Evolutionary conservation across 371 early-diverging fungal genomes (phyloP).

Genomic region (Mortierella sp.): DNA sequence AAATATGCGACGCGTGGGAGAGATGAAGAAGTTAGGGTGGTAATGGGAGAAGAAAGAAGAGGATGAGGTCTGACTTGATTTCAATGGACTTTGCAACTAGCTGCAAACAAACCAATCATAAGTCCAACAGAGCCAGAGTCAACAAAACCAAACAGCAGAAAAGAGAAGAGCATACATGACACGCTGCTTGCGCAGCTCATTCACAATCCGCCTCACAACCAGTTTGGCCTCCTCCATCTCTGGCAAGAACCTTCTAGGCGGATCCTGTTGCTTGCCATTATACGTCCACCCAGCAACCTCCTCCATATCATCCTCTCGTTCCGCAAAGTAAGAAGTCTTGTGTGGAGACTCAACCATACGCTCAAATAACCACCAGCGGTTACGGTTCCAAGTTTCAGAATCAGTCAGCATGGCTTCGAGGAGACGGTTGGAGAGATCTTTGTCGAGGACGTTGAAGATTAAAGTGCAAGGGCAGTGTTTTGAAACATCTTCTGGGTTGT

Average conservation of each 20-base stretch:
- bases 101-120: neutral
- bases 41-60: neutral
- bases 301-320: slow-evolving; percentile 37
- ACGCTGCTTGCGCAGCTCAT: slow-evolving; percentile 40
- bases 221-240: slow-evolving; percentile 58
- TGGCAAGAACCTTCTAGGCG: slow-evolving; percentile 39
- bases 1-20: neutral
- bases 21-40: neutral
- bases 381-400: slow-evolving; percentile 56
- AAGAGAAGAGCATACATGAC: slow-evolving; percentile 29
- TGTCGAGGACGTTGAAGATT: slow-evolving; percentile 51
- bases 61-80: neutral
- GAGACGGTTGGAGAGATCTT: slow-evolving; percentile 50
- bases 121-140: neutral
- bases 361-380: slow-evolving; percentile 62
- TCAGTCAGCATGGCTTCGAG: slow-evolving; percentile 52
- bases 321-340: slow-evolving; percentile 55
- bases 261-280: slow-evolving; percentile 48
- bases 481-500: slow-evolving; percentile 49
- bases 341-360: slow-evolving; percentile 60
- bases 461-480: slow-evolving; percentile 55
- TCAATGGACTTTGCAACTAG: neutral
- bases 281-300: slow-evolving; percentile 52
- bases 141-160: neutral
- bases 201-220: slow-evolving; percentile 50